These are phyloP conservation scores for Colletotrichum costaricense DNA, from an alignment of 2,329 filamentous ascomycete species.

Conservation along the genomic window DNA sequence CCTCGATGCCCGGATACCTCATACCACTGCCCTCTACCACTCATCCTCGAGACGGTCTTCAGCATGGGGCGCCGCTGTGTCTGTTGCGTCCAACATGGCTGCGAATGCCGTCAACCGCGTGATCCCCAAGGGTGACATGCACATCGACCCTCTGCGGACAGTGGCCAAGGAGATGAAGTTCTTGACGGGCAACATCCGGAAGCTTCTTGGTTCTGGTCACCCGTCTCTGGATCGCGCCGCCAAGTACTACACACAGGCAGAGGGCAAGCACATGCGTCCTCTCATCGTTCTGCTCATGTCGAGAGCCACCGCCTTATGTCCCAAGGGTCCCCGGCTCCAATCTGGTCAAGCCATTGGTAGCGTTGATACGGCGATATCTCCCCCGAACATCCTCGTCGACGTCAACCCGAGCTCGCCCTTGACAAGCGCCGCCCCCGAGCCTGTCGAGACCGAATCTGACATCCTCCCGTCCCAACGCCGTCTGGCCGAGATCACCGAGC, in stretches of 20 bases:
- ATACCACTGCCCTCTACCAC: constrained; percentile 54
- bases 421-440: constrained; percentile 52
- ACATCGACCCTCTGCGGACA: constrained; percentile 86
- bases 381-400: constrained; percentile 75
- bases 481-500: constrained; percentile 94
- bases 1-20: constrained; percentile 47
- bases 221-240: constrained; percentile 93
- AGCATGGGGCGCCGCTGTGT: constrained; percentile 81
- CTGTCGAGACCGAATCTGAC: constrained; percentile 61
- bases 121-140: constrained; percentile 71
- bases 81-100: constrained; percentile 77
- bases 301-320: constrained; percentile 84
- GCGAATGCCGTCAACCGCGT: constrained; percentile 73
- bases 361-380: constrained; percentile 67
- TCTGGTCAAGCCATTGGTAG: constrained; percentile 54
- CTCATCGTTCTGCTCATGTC: constrained; percentile 97
- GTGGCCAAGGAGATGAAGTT: constrained; percentile 98
- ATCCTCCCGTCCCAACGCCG: constrained; percentile 94
- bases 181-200: constrained; percentile 90
- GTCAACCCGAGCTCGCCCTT: constrained; percentile 77
- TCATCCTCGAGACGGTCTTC: constrained; percentile 62
- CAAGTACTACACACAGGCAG: constrained; percentile 97
- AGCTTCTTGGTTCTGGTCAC: constrained; percentile 93
- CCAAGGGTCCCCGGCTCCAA: constrained; percentile 63
- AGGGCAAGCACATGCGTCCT: constrained; percentile 96